Evolutionary conservation across 495 filamentous ascomycete genomes (phyloP).

Genomic region (Choiromyces venosus): DNA sequence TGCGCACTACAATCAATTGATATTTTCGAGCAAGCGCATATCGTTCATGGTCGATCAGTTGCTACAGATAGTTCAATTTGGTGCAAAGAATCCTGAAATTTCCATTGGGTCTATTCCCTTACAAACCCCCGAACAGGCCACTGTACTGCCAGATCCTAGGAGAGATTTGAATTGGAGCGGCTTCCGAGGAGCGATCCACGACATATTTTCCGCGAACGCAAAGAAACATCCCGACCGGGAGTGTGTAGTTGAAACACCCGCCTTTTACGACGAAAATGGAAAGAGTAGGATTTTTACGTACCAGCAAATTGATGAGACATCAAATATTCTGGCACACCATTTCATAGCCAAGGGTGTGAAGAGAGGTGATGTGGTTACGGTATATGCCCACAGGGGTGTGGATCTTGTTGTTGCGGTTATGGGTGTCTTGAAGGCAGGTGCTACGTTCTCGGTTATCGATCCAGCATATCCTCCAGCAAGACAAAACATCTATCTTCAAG

Average conservation of each 20-base stretch:
- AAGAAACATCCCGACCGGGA: constrained; percentile 66
- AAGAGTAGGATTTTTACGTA: constrained; percentile 70
- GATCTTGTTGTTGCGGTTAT: constrained; percentile 64
- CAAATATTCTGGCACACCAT: constrained; percentile 73
- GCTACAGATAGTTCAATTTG: constrained; percentile 46
- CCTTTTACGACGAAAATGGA: constrained; percentile 50
- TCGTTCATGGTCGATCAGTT: constrained; percentile 49
- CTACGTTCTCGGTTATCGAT: constrained; percentile 78
- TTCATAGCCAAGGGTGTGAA: constrained; percentile 66
- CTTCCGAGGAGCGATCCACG: constrained; percentile 75
- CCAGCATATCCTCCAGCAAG: constrained; percentile 81
- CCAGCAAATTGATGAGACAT: constrained; percentile 76
- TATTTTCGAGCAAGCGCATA: constrained; percentile 51
- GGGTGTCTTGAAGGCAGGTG: constrained; percentile 60
- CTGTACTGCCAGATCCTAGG: constrained; percentile 66
- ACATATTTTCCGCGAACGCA: constrained; percentile 68
- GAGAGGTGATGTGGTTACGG: constrained; percentile 87
- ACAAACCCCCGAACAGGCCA: constrained; percentile 48
- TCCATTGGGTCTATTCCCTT: constrained; percentile 50
- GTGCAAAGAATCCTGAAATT: constrained; percentile 47
- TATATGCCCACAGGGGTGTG: constrained; percentile 75
- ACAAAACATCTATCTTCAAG: constrained; percentile 87
- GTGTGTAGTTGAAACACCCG: constrained; percentile 79
- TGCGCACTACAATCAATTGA: constrained; percentile 51
- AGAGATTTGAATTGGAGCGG: constrained; percentile 73